phyloP scores from a whole-genome alignment of 2,329 filamentous ascomycete genomes.

The Sclerotinia nivalis region DNA sequence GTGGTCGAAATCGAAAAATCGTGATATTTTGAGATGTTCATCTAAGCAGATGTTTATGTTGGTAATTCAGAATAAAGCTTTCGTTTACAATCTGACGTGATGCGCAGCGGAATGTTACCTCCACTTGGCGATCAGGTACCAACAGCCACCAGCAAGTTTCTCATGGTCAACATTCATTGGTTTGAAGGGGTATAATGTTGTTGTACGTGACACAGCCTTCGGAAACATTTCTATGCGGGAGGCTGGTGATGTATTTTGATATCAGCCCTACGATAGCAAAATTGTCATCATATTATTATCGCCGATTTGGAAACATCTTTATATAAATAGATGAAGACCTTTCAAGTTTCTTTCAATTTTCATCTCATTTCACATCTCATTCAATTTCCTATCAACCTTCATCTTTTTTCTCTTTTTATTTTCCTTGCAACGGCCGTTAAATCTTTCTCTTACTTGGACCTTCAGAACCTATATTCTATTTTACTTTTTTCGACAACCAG shows the following conservation, averaged over 20 bases:
- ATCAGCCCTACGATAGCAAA: not conserved
- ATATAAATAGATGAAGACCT: constrained; percentile 1
- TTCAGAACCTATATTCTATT: not conserved
- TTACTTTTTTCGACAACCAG: not conserved
- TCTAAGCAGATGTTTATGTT: not conserved
- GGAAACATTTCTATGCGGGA: not conserved
- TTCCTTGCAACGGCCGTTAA: constrained; percentile 8
- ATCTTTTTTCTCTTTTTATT: not conserved
- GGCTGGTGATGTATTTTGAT: constrained; percentile 1
- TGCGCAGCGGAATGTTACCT: not conserved
- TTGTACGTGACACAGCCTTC: not conserved
- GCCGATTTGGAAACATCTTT: not conserved
- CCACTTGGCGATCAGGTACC: not conserved
- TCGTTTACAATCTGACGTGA: not conserved
- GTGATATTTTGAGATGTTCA: not conserved
- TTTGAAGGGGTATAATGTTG: not conserved
- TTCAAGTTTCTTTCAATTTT: not conserved
- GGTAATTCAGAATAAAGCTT: constrained; percentile 5
- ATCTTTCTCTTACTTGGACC: not conserved
- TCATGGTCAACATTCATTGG: not conserved
- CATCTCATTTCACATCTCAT: constrained; percentile 16
- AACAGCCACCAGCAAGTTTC: not conserved
- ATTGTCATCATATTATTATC: not conserved
- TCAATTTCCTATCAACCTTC: constrained; percentile 8
- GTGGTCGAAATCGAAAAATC: not conserved